These are phyloP conservation scores for Backusella australiensis DNA, from an alignment of 192 early-diverging fungal species.

Conservation along the genomic window DNA sequence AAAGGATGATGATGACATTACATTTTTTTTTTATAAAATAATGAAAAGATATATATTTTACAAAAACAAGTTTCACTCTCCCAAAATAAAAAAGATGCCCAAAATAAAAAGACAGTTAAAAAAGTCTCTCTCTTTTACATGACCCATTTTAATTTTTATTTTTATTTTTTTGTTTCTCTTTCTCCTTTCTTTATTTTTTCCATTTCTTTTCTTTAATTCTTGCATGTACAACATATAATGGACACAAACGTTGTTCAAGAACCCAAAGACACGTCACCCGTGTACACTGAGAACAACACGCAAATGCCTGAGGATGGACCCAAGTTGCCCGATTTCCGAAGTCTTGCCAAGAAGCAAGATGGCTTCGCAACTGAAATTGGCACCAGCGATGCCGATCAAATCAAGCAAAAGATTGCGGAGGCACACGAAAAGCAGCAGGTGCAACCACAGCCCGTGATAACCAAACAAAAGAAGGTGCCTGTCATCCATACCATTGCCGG, in stretches of 20 bases:
- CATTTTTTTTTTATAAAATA: not conserved
- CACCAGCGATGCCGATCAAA: conserved; percentile 22
- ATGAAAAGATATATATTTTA: not conserved
- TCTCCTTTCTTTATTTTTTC: not conserved
- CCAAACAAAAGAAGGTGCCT: not conserved
- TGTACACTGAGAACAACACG: not conserved
- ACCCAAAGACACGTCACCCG: conserved; percentile 9
- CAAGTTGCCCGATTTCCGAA: conserved; percentile 23
- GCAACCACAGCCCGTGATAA: not conserved
- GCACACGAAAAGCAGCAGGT: conserved; percentile 10
- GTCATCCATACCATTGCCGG: not conserved
- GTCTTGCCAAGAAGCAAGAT: conserved; percentile 6
- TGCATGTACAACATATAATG: not conserved
- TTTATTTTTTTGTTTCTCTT: not conserved
- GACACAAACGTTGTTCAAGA: conserved; percentile 6
- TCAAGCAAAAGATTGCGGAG: conserved; percentile 17
- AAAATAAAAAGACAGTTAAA: not conserved
- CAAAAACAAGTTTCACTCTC: not conserved
- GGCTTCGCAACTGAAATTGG: conserved; percentile 25
- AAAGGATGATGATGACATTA: not conserved
- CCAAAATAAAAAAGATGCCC: not conserved
- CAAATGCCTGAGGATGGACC: not conserved
- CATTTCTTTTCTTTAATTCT: not conserved
- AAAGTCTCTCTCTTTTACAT: too few species aligned
- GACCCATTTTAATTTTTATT: too few species aligned